Conservation (phyloP, 306 rosid genomes). For the Prunus campanulata region DNA sequence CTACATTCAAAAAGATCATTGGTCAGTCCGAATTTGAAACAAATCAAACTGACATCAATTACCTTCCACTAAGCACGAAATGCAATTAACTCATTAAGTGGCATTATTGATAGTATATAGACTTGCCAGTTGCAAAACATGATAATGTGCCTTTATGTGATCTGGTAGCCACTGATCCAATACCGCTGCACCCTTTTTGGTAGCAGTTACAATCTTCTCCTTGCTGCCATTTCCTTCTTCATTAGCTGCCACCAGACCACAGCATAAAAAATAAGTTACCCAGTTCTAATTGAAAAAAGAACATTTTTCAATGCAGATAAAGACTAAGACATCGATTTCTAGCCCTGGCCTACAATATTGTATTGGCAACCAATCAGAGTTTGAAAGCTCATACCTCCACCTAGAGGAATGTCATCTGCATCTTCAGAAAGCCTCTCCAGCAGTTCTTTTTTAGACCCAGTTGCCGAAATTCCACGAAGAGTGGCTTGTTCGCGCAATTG, state of each 20-base stretch:
- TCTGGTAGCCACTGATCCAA: conserved; percentile 89
- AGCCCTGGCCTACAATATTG: background rate
- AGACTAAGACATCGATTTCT: background rate
- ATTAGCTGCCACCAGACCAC: conserved; percentile 23
- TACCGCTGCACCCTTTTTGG: conserved; percentile 85
- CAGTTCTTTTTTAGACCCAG: conserved; percentile 46
- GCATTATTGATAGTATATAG: background rate
- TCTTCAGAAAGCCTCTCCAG: conserved; percentile 40
- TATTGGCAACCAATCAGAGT: conserved; percentile 14
- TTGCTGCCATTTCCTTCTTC: conserved; percentile 27
- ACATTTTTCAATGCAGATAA: background rate
- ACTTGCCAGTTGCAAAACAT: conserved; percentile 76
- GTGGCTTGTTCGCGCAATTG: conserved; percentile 43
- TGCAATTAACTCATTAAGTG: background rate
- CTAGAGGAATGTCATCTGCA: conserved; percentile 26
- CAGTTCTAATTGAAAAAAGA: background rate
- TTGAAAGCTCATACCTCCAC: conserved; percentile 18
- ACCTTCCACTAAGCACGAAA: background rate
- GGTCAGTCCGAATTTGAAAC: background rate
- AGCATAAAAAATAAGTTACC: background rate
- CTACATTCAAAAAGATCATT: conserved; percentile 32
- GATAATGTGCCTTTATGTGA: conserved; percentile 63
- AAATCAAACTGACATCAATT: conserved; percentile 13
- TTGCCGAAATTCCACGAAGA: conserved; percentile 30
- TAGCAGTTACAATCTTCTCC: conserved; percentile 72